Base-by-base conservation (phyloP, 345 rosid genomes). In the Camelina neglecta region DNA sequence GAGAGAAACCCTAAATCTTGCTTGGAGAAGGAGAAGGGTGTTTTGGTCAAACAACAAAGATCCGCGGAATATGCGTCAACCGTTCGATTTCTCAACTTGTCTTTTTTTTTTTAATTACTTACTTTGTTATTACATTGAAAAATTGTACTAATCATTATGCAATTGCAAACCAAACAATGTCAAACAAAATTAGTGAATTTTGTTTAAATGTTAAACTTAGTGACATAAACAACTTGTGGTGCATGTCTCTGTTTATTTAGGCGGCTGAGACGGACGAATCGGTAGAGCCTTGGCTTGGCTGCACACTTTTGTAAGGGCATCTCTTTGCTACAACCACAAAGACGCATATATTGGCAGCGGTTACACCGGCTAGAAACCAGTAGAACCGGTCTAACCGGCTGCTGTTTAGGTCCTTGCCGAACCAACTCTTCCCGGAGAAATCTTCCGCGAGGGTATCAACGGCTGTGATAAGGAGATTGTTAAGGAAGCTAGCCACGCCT, bases 311-410 rank as follows among this genome's bases (percentile, higher is more conserved):
- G 87, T 88, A 90, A 35, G 91, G 69, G 54, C 86, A 91, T 58
- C 86, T 80, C 77, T 74, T 76, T 12, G 98, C 97, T 71, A 91
- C 55, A 38, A 69, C 5, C 33, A 86, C 80, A 75, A 80, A 93
- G 29, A 87, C 21, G 9, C 81, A 61, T 81, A 86, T 64, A 74
- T 93, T 91, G 1, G 66, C 81, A 1, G 82, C 58, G 0, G 78
- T 71, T 0, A 88, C 35, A 29, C 74, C 83, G 1, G 96, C 93
- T 55, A 92, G 56, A n/a, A 90, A 76, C 93, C 89, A 86, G 79
- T 90, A 94, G 74, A 90, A 94, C 2, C 87, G 64, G 79, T 92
- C 97, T 26, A 94, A 67, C 11, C 88, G 86, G 80, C 98, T 94
- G 48, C 81, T 84, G 60, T 90, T 92, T 35, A 90, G 67, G 77